Evolutionary conservation across 345 rosid genomes (phyloP).

Genomic region (Syzygium aromaticum): DNA sequence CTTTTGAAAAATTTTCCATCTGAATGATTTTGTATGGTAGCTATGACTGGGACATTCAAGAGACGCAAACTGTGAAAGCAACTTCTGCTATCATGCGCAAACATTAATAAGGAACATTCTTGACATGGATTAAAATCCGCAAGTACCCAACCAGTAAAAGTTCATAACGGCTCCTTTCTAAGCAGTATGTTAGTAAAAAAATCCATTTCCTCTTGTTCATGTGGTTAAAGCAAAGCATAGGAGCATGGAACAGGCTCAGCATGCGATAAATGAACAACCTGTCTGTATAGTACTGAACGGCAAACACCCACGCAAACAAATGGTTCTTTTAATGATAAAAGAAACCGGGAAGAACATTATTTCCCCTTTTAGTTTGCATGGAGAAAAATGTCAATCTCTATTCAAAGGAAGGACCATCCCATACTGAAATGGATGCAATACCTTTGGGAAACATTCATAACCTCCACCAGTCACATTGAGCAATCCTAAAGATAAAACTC

Average conservation of each 20-base stretch:
- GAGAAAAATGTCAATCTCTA: background rate
- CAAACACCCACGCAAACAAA: background rate
- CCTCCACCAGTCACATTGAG: conserved; percentile 99
- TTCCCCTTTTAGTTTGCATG: background rate
- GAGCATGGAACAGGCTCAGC: background rate
- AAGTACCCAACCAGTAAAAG: background rate
- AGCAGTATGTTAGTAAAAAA: background rate
- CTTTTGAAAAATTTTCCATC: background rate
- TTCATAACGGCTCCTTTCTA: background rate
- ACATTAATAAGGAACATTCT: background rate
- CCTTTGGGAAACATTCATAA: conserved; percentile 86
- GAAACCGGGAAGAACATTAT: background rate
- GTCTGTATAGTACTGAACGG: background rate
- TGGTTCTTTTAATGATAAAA: background rate
- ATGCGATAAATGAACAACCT: background rate
- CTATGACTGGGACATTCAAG: background rate
- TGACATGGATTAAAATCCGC: background rate
- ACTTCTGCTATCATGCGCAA: background rate
- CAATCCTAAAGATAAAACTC: conserved; percentile 77
- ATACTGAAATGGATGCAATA: conserved; percentile 14
- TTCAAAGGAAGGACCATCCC: background rate
- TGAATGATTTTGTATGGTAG: background rate
- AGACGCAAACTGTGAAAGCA: background rate
- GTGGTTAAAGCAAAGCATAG: background rate
- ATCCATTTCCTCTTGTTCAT: background rate